phyloP scores from a whole-genome alignment of 1,284 basidiomycete species.

The Sporisorium sorghi region DNA sequence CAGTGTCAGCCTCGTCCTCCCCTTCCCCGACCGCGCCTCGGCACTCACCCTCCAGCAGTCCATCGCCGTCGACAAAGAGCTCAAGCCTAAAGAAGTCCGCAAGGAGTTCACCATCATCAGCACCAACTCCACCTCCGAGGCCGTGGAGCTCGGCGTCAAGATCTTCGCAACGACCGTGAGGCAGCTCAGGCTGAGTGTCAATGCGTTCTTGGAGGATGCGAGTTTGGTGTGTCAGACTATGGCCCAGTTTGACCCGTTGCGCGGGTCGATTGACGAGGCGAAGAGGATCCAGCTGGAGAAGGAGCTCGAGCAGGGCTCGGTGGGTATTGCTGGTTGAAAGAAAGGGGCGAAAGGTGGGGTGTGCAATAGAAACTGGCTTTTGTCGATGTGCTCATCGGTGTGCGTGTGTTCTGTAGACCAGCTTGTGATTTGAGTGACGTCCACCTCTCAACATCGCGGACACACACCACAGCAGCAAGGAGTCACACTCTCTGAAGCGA shows the following conservation, averaged over 20 bases:
- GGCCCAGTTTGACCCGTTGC: slow-evolving; percentile 50
- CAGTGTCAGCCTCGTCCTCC: slow-evolving; percentile 52
- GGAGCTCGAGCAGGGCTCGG: slow-evolving; percentile 57
- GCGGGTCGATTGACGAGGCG: slow-evolving; percentile 32
- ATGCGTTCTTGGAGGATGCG: slow-evolving; percentile 58
- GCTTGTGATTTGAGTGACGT: not conserved
- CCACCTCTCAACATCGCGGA: not conserved
- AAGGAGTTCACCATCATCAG: slow-evolving; percentile 46
- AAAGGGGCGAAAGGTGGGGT: too few species aligned
- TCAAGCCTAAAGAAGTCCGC: slow-evolving; percentile 57
- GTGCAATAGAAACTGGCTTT: too few species aligned
- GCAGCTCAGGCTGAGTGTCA: slow-evolving; percentile 57
- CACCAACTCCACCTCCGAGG: slow-evolving; percentile 6
- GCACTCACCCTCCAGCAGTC: slow-evolving; percentile 47
- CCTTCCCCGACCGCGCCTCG: slow-evolving; percentile 44
- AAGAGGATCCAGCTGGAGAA: slow-evolving; percentile 33
- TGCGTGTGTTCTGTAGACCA: not conserved
- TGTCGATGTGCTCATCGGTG: not conserved
- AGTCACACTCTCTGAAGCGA: too few species aligned
- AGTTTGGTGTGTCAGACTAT: slow-evolving; percentile 57
- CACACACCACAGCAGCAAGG: too few species aligned
- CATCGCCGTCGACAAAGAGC: slow-evolving; percentile 58
- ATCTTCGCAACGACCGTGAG: slow-evolving; percentile 59
- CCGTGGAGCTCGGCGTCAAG: slow-evolving; percentile 44
- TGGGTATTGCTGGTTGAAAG: slow-evolving; percentile 52